Percentiles rank a stretch among this genome's conserved stretches.
These are phyloP conservation scores for Kwoniella heveanensis DNA, from an alignment of 768 basidiomycete species.

Conservation along the genomic window DNA sequence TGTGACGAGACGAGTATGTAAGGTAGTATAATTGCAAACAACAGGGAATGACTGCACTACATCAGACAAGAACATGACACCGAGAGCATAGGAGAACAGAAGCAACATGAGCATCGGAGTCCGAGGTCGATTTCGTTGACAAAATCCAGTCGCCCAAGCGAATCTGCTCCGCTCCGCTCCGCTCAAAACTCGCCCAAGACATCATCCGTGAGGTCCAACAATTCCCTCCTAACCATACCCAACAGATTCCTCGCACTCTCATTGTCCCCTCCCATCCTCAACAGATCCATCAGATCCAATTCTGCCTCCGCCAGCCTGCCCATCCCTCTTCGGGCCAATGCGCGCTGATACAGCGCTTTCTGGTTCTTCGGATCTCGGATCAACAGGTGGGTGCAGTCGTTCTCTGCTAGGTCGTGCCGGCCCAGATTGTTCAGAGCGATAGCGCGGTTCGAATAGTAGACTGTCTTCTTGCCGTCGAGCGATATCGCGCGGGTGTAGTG, in stretches of 20 bases:
- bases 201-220: not conserved
- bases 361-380: conserved; percentile 47
- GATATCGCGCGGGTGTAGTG: conserved; percentile 56
- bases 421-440: conserved; percentile 54
- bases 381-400: conserved; percentile 52
- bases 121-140: no score
- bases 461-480: conserved; percentile 54
- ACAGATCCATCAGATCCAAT: conserved; percentile 42
- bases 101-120: no score
- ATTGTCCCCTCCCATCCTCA: conserved; percentile 37
- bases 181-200: not conserved
- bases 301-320: conserved; percentile 52
- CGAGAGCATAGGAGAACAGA: no score
- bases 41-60: no score
- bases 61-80: no score
- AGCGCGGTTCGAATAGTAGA: conserved; percentile 55
- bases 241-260: conserved; percentile 44
- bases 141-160: no score
- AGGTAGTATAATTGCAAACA: no score
- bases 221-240: not conserved
- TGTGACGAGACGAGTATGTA: no score
- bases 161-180: no score
- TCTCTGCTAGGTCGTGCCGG: conserved; percentile 50
- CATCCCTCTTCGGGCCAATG: conserved; percentile 48
- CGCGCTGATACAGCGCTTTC: conserved; percentile 55